These are phyloP conservation scores for Trametopsis cervina DNA, from an alignment of 768 basidiomycete genomes.

Conservation along the genomic window DNA sequence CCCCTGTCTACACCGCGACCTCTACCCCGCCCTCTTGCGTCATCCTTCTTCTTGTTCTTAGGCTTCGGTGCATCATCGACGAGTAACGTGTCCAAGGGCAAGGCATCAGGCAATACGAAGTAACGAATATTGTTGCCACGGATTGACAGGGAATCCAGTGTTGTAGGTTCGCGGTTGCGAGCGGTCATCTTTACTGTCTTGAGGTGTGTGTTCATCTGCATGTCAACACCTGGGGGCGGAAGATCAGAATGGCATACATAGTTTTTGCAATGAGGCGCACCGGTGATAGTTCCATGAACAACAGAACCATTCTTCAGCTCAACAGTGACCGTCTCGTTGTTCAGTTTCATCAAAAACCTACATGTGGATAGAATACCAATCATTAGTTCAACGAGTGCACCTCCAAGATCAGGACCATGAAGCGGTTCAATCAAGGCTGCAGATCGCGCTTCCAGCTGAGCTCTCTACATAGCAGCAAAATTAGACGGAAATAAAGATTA, in stretches of 20 bases:
- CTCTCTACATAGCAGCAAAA: background rate
- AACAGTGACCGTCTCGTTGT: slow-evolving; percentile 97
- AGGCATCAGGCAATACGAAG: slow-evolving; percentile 94
- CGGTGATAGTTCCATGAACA: slow-evolving; percentile 95
- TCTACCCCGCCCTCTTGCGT: slow-evolving; percentile 56
- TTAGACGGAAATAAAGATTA: slow-evolving; percentile 1
- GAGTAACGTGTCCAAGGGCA: slow-evolving; percentile 92
- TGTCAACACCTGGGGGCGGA: slow-evolving; percentile 75
- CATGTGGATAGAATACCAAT: slow-evolving; percentile 9
- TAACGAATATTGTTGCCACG: slow-evolving; percentile 97
- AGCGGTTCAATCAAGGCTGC: background rate
- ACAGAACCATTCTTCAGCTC: slow-evolving; percentile 97
- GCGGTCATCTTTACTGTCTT: slow-evolving; percentile 98
- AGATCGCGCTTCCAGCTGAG: slow-evolving; percentile 1
- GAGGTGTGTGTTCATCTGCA: slow-evolving; percentile 99
- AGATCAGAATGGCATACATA: slow-evolving; percentile 10
- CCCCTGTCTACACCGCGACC: slow-evolving; percentile 46
- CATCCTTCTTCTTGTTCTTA: slow-evolving; percentile 87
- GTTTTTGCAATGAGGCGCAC: slow-evolving; percentile 39
- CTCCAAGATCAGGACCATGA: background rate
- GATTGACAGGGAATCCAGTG: slow-evolving; percentile 88
- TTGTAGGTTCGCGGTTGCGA: slow-evolving; percentile 79
- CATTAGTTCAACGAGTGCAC: background rate
- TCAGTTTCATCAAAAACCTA: slow-evolving; percentile 99
- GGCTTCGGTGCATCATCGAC: slow-evolving; percentile 98